Evolutionary conservation across 2,329 filamentous ascomycete genomes (phyloP), one percentile per base, ranked within the genome.

Genomic region (Phyllosticta capitalensis): DNA sequence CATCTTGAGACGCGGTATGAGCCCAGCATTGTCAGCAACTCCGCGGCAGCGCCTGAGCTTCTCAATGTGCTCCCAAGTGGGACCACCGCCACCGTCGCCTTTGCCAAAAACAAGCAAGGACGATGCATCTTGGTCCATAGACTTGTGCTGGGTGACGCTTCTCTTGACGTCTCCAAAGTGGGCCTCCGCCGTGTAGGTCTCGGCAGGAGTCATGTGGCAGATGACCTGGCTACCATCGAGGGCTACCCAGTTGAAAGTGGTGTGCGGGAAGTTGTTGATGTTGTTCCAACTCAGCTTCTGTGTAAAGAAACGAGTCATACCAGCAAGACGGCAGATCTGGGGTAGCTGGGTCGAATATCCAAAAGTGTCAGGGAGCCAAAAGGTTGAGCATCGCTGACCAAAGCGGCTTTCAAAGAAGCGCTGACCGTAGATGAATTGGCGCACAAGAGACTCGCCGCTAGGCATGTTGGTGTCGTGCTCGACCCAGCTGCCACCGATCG

Each of bases 261-360:
- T 97, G 71, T 97, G 94, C 0, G 94, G 94, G 76, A 97, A 99
- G 69, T 89, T 95, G 77, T 97, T 97, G 81, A 97, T 97, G 72
- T 97, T 97, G 78, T 97, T 97, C 94, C 94, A 99, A 78, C 92
- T 97, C 61, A 99, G 80, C 77, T 99, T 99, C 74, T 99, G 94
- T 0, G 94, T 99, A 68, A 99, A 88, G 79, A 99, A 99, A 33
- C 92, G 85, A 61, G 84, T 89, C 94, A 99, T 97, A 20, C 91
- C 92, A n/a, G 94, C 89, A 26, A 96, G 78, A 3, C 92, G 88
- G 71, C 91, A 97, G 50, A 99, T 79, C 70, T 99, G 94, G 12
- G 94, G 94, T 50, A 99, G 82, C 74, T 99, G 94, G 55, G 88
- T 88, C 0, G 92, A 96, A 75, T 99, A 99, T 14, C 94, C 94